phyloP scores from a whole-genome alignment of 768 basidiomycete species.

The Xerocomellus dryophilus region DNA sequence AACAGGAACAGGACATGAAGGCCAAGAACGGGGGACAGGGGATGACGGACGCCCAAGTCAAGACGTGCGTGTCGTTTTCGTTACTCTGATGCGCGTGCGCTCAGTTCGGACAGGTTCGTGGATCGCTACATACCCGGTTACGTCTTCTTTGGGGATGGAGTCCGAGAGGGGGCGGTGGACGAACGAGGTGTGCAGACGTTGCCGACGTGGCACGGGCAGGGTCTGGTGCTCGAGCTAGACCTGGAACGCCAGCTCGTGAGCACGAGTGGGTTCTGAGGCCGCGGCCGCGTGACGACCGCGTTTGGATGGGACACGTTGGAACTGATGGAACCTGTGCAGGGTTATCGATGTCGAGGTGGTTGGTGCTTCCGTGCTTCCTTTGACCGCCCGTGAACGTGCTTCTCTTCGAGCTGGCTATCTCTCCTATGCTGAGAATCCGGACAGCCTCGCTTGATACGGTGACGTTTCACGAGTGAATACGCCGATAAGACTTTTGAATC shows the following conservation, averaged over 20 bases:
- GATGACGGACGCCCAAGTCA: constrained; percentile 82
- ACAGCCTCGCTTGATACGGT: no score
- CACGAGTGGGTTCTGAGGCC: constrained; percentile 39
- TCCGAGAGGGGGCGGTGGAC: constrained; percentile 35
- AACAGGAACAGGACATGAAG: constrained; percentile 93
- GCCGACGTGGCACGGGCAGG: constrained; percentile 46
- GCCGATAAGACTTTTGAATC: no score
- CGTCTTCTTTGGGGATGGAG: constrained; percentile 74
- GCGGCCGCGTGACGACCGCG: not conserved
- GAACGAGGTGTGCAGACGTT: constrained; percentile 14
- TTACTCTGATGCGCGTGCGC: not conserved
- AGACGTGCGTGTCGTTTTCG: constrained; percentile 35
- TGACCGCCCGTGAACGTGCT: no score
- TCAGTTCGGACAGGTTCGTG: constrained; percentile 57
- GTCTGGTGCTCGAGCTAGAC: constrained; percentile 55
- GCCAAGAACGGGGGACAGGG: constrained; percentile 77
- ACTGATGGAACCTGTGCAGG: not conserved
- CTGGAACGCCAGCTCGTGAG: constrained; percentile 47
- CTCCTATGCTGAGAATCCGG: no score
- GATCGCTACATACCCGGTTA: constrained; percentile 95
- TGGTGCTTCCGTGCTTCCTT: no score
- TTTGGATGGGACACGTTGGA: not conserved
- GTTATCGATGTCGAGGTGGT: not conserved
- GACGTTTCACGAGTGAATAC: no score
- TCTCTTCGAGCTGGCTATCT: no score